phyloP scores from a whole-genome alignment of 306 rosid genomes.

The Trichosanthes cucumerina region DNA sequence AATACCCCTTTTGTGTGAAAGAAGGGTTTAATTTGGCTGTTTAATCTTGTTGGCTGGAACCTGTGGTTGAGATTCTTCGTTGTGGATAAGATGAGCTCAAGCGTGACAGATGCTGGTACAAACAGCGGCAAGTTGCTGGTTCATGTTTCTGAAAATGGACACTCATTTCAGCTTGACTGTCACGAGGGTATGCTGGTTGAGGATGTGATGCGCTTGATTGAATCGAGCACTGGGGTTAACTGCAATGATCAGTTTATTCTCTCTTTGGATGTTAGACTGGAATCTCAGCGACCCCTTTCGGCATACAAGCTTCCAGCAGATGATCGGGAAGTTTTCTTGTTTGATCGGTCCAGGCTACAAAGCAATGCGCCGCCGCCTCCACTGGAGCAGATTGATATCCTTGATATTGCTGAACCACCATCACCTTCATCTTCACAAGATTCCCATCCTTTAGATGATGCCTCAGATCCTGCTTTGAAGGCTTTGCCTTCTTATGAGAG shows the following conservation, averaged over 20 bases:
- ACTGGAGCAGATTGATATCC: constrained; percentile 45
- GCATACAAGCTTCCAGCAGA: constrained; percentile 80
- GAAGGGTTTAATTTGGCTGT: constrained; percentile 12
- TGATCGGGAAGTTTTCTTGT: constrained; percentile 65
- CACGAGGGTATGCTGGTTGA: constrained; percentile 59
- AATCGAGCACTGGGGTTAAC: constrained; percentile 39
- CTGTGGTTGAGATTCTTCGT: constrained; percentile 9
- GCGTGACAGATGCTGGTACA: constrained; percentile 32
- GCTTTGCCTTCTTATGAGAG: constrained; percentile 89
- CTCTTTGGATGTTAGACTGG: constrained; percentile 68
- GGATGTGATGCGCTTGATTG: constrained; percentile 56
- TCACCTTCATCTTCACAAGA: constrained; percentile 53
- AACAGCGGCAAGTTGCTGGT: constrained; percentile 58
- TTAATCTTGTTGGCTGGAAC: constrained; percentile 17
- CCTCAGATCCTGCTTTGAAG: constrained; percentile 87
- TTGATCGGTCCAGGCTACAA: constrained; percentile 70
- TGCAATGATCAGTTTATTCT: constrained; percentile 74
- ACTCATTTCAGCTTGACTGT: constrained; percentile 58
- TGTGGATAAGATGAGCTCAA: constrained; percentile 60
- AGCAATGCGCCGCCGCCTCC: constrained; percentile 44
- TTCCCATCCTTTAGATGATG: constrained; percentile 83
- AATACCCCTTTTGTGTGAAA: background rate
- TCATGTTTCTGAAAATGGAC: constrained; percentile 91
- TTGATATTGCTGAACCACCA: constrained; percentile 40
- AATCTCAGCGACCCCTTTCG: constrained; percentile 55